Evolutionary conservation across 2,329 filamentous ascomycete species (phyloP).

Genomic region (Dothideomycetes sp.): DNA sequence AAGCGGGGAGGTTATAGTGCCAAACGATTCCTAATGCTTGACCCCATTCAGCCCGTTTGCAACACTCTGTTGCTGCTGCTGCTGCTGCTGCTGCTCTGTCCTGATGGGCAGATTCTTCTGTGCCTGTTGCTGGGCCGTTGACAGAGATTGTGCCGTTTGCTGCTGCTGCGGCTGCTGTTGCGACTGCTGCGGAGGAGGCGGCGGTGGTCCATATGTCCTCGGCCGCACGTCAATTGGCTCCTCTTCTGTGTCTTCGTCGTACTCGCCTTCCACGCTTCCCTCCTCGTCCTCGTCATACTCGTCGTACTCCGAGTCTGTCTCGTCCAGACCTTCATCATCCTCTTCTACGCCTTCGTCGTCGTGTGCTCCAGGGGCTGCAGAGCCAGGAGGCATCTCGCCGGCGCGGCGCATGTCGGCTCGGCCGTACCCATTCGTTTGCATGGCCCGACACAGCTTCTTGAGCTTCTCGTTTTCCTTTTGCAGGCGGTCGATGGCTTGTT

Average conservation of each 20-base stretch:
- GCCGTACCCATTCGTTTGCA: slow-evolving; percentile 88
- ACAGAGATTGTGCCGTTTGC: too few species aligned
- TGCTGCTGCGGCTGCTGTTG: slow-evolving; percentile 15
- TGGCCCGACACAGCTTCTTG: slow-evolving; percentile 86
- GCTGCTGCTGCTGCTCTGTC: slow-evolving; percentile 11
- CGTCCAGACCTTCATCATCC: slow-evolving; percentile 37
- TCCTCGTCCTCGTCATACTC: slow-evolving; percentile 46
- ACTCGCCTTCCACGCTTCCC: slow-evolving; percentile 53
- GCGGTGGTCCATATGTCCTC: slow-evolving; percentile 32
- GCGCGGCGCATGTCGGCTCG: slow-evolving; percentile 15
- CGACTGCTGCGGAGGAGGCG: slow-evolving; percentile 39
- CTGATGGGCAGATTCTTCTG: background rate
- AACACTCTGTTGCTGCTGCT: slow-evolving; percentile 18
- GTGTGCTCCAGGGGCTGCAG: slow-evolving; percentile 10
- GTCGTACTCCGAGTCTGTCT: slow-evolving; percentile 53
- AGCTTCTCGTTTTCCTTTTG: slow-evolving; percentile 82
- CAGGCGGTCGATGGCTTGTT: slow-evolving; percentile 67
- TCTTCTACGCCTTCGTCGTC: slow-evolving; percentile 17
- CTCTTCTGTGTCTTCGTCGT: slow-evolving; percentile 53
- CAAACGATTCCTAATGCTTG: slow-evolving; percentile 13
- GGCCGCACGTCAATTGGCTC: slow-evolving; percentile 24
- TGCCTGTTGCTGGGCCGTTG: slow-evolving; percentile 2
- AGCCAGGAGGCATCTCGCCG: too few species aligned
- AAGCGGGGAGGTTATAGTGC: background rate
- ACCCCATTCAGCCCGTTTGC: slow-evolving; percentile 18